Evolutionary conservation across 176 grass and related monocot species (phyloP), one percentile per base, ranked within the genome.

Genomic region (Juncus effusus): DNA sequence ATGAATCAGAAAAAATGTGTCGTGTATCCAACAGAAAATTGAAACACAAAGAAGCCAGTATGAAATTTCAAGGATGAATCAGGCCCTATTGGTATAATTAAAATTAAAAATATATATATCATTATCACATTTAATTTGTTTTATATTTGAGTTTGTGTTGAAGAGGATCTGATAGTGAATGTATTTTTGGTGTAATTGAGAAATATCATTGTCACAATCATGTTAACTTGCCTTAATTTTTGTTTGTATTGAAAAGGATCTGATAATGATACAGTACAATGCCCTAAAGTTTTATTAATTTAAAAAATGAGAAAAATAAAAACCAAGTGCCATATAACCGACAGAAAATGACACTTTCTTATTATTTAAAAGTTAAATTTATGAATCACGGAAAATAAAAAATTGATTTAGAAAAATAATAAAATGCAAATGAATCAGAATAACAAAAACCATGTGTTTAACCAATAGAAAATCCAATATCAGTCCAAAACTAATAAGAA

Each of bases 1-100:
- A 28, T 28, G 19, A 28, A 28, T 28, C 19, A 28, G 19, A 28
- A 28, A 28, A 28, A 28, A 28, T 28, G 19, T 28, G 19, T 28
- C 19, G 1, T 28, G 19, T 28, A 28, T 28, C 19, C 19, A 28
- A 28, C 19, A 28, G 19, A 28, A 28, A 28, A 28, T 28, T 1
- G 19, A 1, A 28, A 28, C 19, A 28, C 19, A 28, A 0, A 28
- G 19, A 28, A 28, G 19, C 19, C 19, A 28, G 19, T 28, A 28
- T 28, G 19, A 28, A 97, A 89, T 76, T 92, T 97, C 88, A 97
- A 97, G 82, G 93, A 97, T 69, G 80, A 97, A 56, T 97, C 93
- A 7, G 86, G 74, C 58, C 80, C 93, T 14, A 69, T 97, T 55
- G 93, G 93, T 97, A 69, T 40, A 59, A 70, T 70, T 16, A 28